Evolutionary conservation across 108 stramenopile genomes (phyloP), one percentile per base, ranked within the genome.

Genomic region (Pelagomonas calceolata): DNA sequence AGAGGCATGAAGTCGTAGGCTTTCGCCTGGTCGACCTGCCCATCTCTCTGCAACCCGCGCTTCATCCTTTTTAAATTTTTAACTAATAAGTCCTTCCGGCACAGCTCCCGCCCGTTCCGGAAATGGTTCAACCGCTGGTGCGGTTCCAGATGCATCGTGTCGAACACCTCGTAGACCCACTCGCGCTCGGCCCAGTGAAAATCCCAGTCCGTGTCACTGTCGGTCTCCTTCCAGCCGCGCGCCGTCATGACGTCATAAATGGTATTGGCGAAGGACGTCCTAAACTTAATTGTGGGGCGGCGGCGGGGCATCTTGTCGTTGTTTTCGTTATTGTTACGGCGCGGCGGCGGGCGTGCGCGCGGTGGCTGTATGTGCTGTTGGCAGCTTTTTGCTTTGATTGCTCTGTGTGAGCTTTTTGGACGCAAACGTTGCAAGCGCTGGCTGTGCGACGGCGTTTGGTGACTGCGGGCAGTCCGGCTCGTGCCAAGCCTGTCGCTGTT

Each of bases 71-170:
- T 81, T 37, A 81, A 64, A 66, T 81, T 81, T 71, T 81, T 81
- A 35, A 79, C 79, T 60, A 79, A 75, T 34, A 81, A 26, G 37
- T 81, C 80, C 70, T 71, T 71, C 26, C 70, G 63, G 70, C 70
- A 71, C n/a, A 81, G 76, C 66, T 79, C 81, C 18, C 74, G 76
- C 69, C 75, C 78, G 67, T 84, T 84, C 43, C 83, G 76, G 72
- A 77, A 84, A 66, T 84, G 83, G 66, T 84, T 84, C 36, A 84
- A 64, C 18, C 75, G 60, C 73, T 84, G 83, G 75, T 75, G 76
- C 32, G 74, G 39, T 31, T 76, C 79, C n/a, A 84, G 73, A 66
- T 81, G 80, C 46, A 67, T 64, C 16, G 37, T 36, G 71, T 81
- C 80, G n/a, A 81, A 78, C 4, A 74, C 69, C 33, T 75, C 76